phyloP scores from a whole-genome alignment of 2,329 filamentous ascomycete species.

The Colletotrichum spinosum region DNA sequence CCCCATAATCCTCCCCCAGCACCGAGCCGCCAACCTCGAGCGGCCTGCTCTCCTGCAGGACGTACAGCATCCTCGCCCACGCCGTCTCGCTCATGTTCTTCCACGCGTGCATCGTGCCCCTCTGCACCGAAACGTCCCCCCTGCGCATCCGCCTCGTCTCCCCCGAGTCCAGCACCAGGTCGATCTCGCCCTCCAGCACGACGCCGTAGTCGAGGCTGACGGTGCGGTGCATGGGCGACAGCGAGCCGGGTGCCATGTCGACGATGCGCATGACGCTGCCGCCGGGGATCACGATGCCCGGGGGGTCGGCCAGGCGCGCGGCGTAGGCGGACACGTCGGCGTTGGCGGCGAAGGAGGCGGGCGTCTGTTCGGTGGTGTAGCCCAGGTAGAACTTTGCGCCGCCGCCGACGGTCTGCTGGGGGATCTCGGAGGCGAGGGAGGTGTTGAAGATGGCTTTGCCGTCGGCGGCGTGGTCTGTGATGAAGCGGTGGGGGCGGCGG shows the following conservation, averaged over 20 bases:
- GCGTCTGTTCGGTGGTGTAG: slow-evolving; percentile 44
- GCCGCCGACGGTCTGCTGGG: slow-evolving; percentile 36
- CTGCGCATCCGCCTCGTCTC: slow-evolving; percentile 57
- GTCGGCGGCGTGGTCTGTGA: slow-evolving; percentile 48
- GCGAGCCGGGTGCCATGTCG: slow-evolving; percentile 56
- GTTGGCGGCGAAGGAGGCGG: slow-evolving; percentile 37
- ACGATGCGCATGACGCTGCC: slow-evolving; percentile 61
- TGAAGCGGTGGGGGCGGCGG: slow-evolving; percentile 42
- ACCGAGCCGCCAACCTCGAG: slow-evolving; percentile 28
- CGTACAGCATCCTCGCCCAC: slow-evolving; percentile 59
- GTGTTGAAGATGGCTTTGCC: slow-evolving; percentile 50
- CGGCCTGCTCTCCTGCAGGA: slow-evolving; percentile 45
- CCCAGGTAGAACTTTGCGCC: slow-evolving; percentile 41
- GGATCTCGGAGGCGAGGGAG: slow-evolving; percentile 40
- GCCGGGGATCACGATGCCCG: slow-evolving; percentile 45
- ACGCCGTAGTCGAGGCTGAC: slow-evolving; percentile 67
- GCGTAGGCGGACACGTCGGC: slow-evolving; percentile 42
- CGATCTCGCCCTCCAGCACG: slow-evolving; percentile 65
- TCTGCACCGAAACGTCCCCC: slow-evolving; percentile 67
- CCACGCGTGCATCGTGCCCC: slow-evolving; percentile 68
- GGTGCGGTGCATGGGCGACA: slow-evolving; percentile 62
- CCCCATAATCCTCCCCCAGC: slow-evolving; percentile 37
- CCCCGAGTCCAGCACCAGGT: slow-evolving; percentile 64
- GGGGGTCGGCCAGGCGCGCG: slow-evolving; percentile 38
- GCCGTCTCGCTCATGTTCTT: slow-evolving; percentile 55